phyloP scores from a whole-genome alignment of 768 basidiomycete species.

The Ramaria sp. region DNA sequence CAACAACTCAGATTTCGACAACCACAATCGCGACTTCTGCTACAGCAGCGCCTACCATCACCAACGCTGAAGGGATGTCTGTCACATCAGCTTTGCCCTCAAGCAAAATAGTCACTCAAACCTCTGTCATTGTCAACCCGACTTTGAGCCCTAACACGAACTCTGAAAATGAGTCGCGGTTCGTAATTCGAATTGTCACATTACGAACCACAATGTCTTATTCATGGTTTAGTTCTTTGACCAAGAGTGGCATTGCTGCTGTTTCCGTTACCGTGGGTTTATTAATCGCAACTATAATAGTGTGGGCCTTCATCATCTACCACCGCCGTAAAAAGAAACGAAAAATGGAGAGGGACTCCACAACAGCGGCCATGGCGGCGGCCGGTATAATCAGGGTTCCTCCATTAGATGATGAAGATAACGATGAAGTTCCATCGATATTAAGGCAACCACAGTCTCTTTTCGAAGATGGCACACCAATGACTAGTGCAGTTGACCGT shows the following conservation, averaged over 20 bases:
- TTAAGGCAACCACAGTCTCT: constrained; percentile 14
- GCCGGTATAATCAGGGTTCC: constrained; percentile 60
- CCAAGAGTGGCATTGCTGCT: constrained; percentile 82
- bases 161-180: constrained; percentile 37
- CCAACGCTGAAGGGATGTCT: constrained; percentile 5
- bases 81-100: constrained; percentile 39
- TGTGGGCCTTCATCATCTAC: constrained; percentile 63
- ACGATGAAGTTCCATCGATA: constrained; percentile 14
- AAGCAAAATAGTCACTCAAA: constrained; percentile 52
- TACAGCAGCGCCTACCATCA: constrained; percentile 13
- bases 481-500: not conserved
- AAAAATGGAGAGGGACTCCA: constrained; percentile 56
- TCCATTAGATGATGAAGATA: constrained; percentile 49
- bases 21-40: constrained; percentile 12
- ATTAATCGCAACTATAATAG: constrained; percentile 52
- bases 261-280: constrained; percentile 88
- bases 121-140: constrained; percentile 57
- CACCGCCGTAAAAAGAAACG: constrained; percentile 52
- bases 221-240: constrained; percentile 54
- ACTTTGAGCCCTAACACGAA: constrained; percentile 46
- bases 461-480: constrained; percentile 7
- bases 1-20: not conserved
- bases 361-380: constrained; percentile 59
- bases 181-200: constrained; percentile 17
- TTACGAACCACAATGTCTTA: constrained; percentile 1